These are phyloP conservation scores for Pichia phayaonensis DNA, from an alignment of 805 yeast genomes.

Conservation along the genomic window DNA sequence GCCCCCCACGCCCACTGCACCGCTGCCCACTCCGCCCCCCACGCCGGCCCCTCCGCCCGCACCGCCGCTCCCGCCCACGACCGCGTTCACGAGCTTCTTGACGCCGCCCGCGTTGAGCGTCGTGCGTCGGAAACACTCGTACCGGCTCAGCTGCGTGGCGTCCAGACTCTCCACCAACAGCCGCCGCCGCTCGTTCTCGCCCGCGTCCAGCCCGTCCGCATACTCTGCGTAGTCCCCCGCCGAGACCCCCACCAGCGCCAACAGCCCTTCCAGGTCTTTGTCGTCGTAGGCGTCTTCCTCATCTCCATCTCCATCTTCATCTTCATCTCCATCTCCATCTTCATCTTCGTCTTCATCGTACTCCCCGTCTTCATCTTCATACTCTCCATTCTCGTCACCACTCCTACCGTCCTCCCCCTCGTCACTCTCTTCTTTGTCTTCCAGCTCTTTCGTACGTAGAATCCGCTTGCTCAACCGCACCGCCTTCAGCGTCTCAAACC, in stretches of 20 bases:
- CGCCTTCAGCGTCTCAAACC: constrained; percentile 16
- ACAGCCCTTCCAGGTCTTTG: not conserved
- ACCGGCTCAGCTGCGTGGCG: constrained; percentile 77
- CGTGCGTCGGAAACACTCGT: constrained; percentile 80
- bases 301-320: constrained; percentile 18
- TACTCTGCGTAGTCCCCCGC: constrained; percentile 24
- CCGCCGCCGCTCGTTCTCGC: constrained; percentile 42
- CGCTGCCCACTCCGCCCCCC: not conserved
- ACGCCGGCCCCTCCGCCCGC: not conserved
- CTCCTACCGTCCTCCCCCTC: constrained; percentile 3
- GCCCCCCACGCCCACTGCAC: not conserved
- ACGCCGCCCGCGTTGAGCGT: constrained; percentile 66
- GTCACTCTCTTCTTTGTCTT: constrained; percentile 5
- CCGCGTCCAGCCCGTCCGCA: not conserved
- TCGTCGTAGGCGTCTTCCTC: constrained; percentile 1
- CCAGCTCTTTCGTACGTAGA: constrained; percentile 14
- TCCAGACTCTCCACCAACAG: constrained; percentile 66
- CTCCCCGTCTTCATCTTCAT: not conserved
- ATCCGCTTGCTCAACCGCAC: constrained; percentile 19
- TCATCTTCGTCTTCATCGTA: constrained; percentile 2
- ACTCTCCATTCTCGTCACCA: constrained; percentile 20
- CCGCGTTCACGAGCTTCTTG: constrained; percentile 70
- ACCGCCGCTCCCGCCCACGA: constrained; percentile 58
- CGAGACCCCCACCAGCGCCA: not conserved
- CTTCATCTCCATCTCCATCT: not conserved